Base-by-base conservation (phyloP, 1,284 basidiomycete species). In the Calocybe gambosa region DNA sequence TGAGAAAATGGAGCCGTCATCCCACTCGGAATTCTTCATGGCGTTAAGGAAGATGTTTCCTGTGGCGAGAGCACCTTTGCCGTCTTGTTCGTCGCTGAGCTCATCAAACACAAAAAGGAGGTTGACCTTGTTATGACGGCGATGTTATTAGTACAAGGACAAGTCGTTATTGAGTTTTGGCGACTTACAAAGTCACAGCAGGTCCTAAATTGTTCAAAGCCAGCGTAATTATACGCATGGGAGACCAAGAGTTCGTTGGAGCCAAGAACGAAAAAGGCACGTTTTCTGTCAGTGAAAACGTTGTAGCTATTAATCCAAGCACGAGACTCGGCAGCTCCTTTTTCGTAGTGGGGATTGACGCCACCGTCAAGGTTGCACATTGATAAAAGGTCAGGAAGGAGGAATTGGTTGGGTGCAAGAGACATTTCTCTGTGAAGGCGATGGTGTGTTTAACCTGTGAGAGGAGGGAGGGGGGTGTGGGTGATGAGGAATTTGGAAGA, bases 51-150 rank as follows among this genome's bases (percentile, higher is more conserved):
- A 77, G 16, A 75, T 65, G 29, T 70, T 64, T 16, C 80, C 76
- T 31, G 78, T 82, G 31, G 64, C 60, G 31, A 70, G 65, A 25
- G 80, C 82, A 45, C 77, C 80, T 46, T 63, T 62, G 18, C 74
- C 75, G 51, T 66, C 72, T 62, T 82, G 81, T 43, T 82, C 80
- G 55, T 85, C 82, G 57, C 78, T 83, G 50, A 83, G 70, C 60
- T 85, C 82, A 58, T 86, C 83, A 45, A 83, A 68, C 36, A 81
- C 78, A 61, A 83, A 85, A 16, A 85, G 70, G 15, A 80, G 65
- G 53, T 83, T 82, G 53, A 84, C 71, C 70, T 71, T 42, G 26
- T 8, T 13, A 28, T 29, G 19, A 28, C 42, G 25, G 39, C 15
- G 29, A n/a, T 25, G 10, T 34, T 18, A 10, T 42, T 42, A 31